phyloP scores from a whole-genome alignment of 805 yeast genomes.

The Scheffersomyces coipomensis region DNA sequence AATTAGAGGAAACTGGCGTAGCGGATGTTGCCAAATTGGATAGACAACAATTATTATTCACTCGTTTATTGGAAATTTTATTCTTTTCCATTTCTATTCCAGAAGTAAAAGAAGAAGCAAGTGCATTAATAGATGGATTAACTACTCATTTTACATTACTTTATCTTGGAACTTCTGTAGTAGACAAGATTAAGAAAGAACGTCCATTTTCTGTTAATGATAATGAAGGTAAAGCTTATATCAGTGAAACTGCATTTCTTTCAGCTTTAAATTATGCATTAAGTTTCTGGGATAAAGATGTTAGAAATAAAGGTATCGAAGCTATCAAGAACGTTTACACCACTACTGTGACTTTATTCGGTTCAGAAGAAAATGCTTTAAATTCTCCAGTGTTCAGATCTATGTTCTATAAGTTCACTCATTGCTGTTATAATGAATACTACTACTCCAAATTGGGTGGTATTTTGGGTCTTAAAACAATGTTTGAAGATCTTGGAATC shows the following conservation, averaged over 20 bases:
- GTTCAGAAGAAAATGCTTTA: conserved; percentile 60
- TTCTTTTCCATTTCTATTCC: conserved; percentile 76
- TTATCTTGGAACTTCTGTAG: conserved; percentile 70
- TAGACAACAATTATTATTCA: conserved; percentile 64
- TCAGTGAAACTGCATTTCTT: conserved; percentile 68
- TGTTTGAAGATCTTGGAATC: conserved; percentile 65
- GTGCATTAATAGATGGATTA: conserved; percentile 56
- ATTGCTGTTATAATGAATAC: conserved; percentile 86
- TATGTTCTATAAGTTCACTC: conserved; percentile 79
- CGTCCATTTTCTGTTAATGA: conserved; percentile 73
- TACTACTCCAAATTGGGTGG: conserved; percentile 89
- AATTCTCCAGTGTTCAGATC: conserved; percentile 74
- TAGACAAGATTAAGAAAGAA: conserved; percentile 64
- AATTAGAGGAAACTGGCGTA: conserved; percentile 41
- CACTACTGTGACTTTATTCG: conserved; percentile 66
- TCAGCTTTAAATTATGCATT: conserved; percentile 78
- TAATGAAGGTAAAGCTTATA: conserved; percentile 70
- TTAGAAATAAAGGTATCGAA: conserved; percentile 67
- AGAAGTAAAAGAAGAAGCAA: conserved; percentile 70
- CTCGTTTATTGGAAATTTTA: conserved; percentile 63
- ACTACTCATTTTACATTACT: conserved; percentile 78
- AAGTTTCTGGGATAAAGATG: conserved; percentile 70
- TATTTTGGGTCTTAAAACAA: conserved; percentile 72
- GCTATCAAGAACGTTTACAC: conserved; percentile 62
- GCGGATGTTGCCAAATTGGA: conserved; percentile 49